phyloP scores from a whole-genome alignment of 192 early-diverging fungal genomes.

The Helicostylum pulchrum region DNA sequence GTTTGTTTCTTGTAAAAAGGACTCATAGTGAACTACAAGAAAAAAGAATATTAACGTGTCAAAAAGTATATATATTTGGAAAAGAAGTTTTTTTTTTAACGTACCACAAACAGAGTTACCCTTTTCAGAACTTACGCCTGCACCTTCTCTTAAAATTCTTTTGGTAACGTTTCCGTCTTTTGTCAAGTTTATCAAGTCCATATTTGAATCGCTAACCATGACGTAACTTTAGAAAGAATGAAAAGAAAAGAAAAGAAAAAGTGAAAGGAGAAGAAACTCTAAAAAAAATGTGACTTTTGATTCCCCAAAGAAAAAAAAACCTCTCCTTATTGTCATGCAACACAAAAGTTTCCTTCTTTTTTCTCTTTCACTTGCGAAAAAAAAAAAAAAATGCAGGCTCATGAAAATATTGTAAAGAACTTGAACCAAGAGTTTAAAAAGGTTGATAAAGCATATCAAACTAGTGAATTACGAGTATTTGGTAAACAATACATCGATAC shows the following conservation, averaged over 20 bases:
- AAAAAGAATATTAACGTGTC: neutral
- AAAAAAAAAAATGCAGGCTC: conserved; percentile 15
- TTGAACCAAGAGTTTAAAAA: conserved; percentile 12
- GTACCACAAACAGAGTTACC: conserved; percentile 4
- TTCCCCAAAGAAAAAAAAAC: neutral
- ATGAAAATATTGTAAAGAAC: conserved; percentile 6
- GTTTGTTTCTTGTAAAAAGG: neutral
- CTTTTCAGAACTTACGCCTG: conserved; percentile 1
- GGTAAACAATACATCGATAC: conserved; percentile 12
- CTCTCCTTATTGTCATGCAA: neutral
- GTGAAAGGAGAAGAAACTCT: neutral
- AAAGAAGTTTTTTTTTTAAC: neutral
- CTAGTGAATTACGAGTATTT: conserved; percentile 27
- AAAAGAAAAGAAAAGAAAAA: neutral
- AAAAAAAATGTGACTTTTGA: neutral
- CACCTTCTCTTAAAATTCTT: neutral
- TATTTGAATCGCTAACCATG: neutral
- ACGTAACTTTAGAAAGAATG: neutral
- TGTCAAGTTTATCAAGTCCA: conserved; percentile 1
- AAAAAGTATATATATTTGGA: neutral
- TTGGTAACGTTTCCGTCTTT: conserved; percentile 9
- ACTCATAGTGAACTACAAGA: conserved; percentile 9
- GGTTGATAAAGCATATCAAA: conserved; percentile 15
- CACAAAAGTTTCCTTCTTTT: neutral
- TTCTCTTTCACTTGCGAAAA: neutral